These are phyloP conservation scores for Cerrena zonata DNA, from an alignment of 1,284 basidiomycete genomes.

Conservation along the genomic window DNA sequence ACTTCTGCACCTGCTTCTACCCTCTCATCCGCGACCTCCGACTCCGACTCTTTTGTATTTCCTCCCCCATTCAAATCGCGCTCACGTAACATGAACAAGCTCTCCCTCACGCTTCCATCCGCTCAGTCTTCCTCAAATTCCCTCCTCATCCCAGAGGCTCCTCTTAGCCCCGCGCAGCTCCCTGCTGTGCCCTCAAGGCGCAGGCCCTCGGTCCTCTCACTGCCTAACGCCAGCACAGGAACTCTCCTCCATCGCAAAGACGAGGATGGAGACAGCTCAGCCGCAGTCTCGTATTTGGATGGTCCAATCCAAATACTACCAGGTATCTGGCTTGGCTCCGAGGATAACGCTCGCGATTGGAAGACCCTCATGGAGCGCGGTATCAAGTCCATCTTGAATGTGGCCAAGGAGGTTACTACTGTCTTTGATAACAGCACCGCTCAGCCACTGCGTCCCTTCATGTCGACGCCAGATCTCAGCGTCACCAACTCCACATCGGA, in stretches of 20 bases:
- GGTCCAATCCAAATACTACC: slow-evolving; percentile 89
- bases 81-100: slow-evolving; percentile 68
- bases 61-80: slow-evolving; percentile 35
- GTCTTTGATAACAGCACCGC: slow-evolving; percentile 56
- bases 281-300: slow-evolving; percentile 68
- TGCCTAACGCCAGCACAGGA: slow-evolving; percentile 44
- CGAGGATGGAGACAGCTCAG: slow-evolving; percentile 49
- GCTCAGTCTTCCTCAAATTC: slow-evolving; percentile 53
- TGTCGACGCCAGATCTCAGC: slow-evolving; percentile 64
- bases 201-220: slow-evolving; percentile 61
- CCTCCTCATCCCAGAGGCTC: slow-evolving; percentile 32
- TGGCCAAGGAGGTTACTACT: slow-evolving; percentile 86
- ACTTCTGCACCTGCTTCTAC: slow-evolving; percentile 40
- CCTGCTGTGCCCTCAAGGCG: slow-evolving; percentile 33
- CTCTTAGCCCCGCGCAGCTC: slow-evolving; percentile 23
- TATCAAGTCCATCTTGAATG: slow-evolving; percentile 84
- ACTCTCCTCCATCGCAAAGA: slow-evolving; percentile 57
- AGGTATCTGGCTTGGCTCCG: slow-evolving; percentile 87
- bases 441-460: slow-evolving; percentile 50
- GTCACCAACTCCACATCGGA: slow-evolving; percentile 30
- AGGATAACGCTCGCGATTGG: slow-evolving; percentile 86
- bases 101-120: slow-evolving; percentile 63
- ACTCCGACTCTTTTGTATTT: slow-evolving; percentile 45
- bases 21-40: slow-evolving; percentile 48
- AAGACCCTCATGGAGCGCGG: slow-evolving; percentile 61